phyloP scores from a whole-genome alignment of 805 yeast genomes.

The Sungouiozyma intestinalis region DNA sequence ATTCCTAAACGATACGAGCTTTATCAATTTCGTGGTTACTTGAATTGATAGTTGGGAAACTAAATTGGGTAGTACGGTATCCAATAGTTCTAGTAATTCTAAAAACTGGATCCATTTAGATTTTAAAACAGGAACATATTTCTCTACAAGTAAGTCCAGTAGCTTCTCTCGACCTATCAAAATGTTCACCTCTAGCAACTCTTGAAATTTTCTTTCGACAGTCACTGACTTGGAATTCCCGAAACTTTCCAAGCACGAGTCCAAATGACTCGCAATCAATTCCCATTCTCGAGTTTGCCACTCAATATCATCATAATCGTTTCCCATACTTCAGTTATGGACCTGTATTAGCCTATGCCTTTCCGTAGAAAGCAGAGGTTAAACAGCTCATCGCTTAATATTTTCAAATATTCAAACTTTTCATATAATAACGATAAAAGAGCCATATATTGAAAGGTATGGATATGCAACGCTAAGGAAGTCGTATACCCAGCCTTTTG shows the following conservation, averaged over 20 bases:
- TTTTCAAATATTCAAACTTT: too few relatives aligned
- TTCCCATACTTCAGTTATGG: not conserved
- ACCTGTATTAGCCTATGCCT: too few relatives aligned
- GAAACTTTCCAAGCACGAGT: constrained; percentile 28
- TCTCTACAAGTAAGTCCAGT: constrained; percentile 38
- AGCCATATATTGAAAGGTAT: too few relatives aligned
- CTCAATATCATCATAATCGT: not conserved
- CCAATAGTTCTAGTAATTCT: not conserved
- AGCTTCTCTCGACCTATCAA: constrained; percentile 51
- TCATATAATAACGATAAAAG: too few relatives aligned
- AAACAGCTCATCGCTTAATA: not conserved
- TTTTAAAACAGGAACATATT: constrained; percentile 32
- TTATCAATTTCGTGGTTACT: constrained; percentile 47
- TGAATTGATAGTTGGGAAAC: constrained; percentile 50
- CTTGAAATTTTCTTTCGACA: constrained; percentile 37
- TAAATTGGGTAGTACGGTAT: constrained; percentile 45
- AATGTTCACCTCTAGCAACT: constrained; percentile 48
- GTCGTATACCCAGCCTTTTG: too few relatives aligned
- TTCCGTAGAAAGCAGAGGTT: too few relatives aligned
- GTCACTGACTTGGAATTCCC: constrained; percentile 38
- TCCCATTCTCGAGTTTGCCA: constrained; percentile 22
- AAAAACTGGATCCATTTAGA: not conserved
- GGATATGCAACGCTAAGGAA: too few relatives aligned
- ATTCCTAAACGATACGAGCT: constrained; percentile 30
- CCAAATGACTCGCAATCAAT: constrained; percentile 31